A percentile compares a stretch with the other conserved stretches of the same genome.
Conservation (phyloP, 495 filamentous ascomycete species). For the Cercophora sp. region DNA sequence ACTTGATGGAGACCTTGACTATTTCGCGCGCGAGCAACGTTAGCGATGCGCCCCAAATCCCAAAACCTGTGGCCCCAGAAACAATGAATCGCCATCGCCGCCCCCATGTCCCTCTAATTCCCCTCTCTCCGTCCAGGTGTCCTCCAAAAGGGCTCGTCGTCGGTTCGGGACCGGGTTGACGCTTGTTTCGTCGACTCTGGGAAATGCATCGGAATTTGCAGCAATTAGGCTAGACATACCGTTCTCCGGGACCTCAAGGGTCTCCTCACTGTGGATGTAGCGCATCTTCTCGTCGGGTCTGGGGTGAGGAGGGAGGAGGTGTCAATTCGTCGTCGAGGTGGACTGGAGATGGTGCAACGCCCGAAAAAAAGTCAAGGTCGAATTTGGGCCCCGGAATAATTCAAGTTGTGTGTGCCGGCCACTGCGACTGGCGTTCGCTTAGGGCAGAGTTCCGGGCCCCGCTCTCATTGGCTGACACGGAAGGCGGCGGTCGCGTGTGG, state of each 20-base stretch:
- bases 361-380: slow-evolving; percentile 29
- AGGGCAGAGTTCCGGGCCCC: slow-evolving; percentile 25
- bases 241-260: slow-evolving; percentile 88
- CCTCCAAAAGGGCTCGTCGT: too few relatives aligned
- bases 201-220: too few relatives aligned
- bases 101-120: too few relatives aligned
- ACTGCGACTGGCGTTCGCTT: slow-evolving; percentile 20
- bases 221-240: slow-evolving; percentile 61
- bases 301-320: slow-evolving; percentile 35
- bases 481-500: slow-evolving; percentile 16
- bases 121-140: too few relatives aligned
- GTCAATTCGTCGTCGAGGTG: slow-evolving; percentile 34
- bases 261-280: slow-evolving; percentile 97
- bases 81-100: too few relatives aligned
- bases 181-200: too few relatives aligned
- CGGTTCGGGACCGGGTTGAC: too few relatives aligned
- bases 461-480: slow-evolving; percentile 23
- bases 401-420: slow-evolving; percentile 35
- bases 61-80: too few relatives aligned
- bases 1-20: slow-evolving; percentile 97
- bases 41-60: slow-evolving; percentile 24
- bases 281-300: slow-evolving; percentile 68
- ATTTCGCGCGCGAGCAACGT: slow-evolving; percentile 32
- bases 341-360: slow-evolving; percentile 29
- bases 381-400: slow-evolving; percentile 39